phyloP scores from a whole-genome alignment of 306 rosid species.

The Citrullus mucosospermus region DNA sequence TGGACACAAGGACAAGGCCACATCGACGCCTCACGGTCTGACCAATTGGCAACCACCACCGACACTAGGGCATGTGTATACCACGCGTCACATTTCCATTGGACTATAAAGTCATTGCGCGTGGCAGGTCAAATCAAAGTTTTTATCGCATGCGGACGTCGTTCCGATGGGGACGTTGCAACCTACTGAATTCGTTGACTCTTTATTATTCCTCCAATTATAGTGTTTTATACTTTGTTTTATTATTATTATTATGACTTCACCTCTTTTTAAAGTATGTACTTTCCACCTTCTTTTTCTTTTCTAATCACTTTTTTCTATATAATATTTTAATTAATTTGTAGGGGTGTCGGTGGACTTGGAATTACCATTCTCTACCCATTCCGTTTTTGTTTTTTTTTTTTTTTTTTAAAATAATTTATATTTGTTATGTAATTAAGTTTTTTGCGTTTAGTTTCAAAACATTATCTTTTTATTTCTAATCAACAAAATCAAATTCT shows the following conservation, averaged over 20 bases:
- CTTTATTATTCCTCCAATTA: background rate
- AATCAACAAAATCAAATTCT: background rate
- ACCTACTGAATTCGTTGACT: background rate
- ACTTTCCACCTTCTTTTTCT: background rate
- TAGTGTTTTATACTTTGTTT: background rate
- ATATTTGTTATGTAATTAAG: background rate
- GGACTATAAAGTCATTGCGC: background rate
- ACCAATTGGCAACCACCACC: constrained; percentile 5
- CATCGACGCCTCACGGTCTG: background rate
- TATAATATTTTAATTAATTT: background rate
- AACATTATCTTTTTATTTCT: background rate
- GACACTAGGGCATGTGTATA: background rate
- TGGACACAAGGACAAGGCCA: background rate
- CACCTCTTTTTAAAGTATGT: background rate
- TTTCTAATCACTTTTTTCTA: background rate
- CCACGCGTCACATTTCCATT: background rate
- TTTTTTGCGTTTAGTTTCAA: background rate
- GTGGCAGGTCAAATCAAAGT: background rate
- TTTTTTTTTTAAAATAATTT: no score
- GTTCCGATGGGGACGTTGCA: constrained; percentile 5
- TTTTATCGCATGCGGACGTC: background rate
- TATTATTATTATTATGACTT: background rate
- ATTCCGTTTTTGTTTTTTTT: no score
- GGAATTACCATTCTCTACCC: background rate
- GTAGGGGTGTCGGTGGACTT: background rate